Evolutionary conservation across 2,329 filamentous ascomycete species (phyloP).

Genomic region (Mycosphaerella arachidis): DNA sequence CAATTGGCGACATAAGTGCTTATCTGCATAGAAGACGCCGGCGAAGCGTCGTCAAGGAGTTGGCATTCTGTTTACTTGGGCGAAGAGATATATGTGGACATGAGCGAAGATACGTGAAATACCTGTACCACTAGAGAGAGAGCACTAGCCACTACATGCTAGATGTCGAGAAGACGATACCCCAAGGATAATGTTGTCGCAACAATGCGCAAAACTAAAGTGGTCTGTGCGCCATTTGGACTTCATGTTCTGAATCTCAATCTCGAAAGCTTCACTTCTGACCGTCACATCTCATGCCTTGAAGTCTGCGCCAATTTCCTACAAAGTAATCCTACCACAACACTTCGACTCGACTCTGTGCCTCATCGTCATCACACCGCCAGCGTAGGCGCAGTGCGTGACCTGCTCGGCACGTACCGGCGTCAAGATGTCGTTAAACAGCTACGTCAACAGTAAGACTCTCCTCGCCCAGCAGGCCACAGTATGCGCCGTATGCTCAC

Average conservation of each 20-base stretch:
- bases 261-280: neutral
- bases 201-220: neutral
- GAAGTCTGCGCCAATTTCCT: neutral
- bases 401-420: neutral
- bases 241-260: neutral
- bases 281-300: neutral
- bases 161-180: conserved; percentile 5
- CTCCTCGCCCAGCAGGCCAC: neutral
- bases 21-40: conserved; percentile 3
- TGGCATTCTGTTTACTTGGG: conserved; percentile 1
- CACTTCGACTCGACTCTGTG: neutral
- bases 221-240: neutral
- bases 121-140: conserved; percentile 8
- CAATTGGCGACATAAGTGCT: neutral
- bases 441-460: conserved; percentile 23
- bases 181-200: neutral
- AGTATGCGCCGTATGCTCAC: conserved; percentile 2
- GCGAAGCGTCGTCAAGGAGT: conserved; percentile 3
- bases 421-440: conserved; percentile 20
- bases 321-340: neutral
- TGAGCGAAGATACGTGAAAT: conserved; percentile 2
- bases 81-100: conserved; percentile 1
- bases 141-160: conserved; percentile 1
- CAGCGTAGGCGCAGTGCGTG: neutral
- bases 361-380: neutral